Base-by-base conservation (phyloP, 768 basidiomycete genomes). In the Suillus brevipes region DNA sequence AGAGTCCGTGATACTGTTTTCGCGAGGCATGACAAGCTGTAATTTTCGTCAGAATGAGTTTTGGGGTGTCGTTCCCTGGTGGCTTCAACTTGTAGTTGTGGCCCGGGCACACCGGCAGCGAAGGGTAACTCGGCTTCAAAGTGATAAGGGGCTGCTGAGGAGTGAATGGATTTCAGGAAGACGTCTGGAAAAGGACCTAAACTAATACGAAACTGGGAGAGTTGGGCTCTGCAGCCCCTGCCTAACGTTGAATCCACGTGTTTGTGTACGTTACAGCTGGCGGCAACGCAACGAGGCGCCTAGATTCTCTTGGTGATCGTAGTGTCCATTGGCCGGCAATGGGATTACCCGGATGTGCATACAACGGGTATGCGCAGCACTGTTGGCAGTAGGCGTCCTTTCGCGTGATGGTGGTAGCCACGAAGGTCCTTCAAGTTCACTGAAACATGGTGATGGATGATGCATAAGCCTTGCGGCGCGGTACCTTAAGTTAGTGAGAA, bases 1-100 rank as follows among this genome's bases (percentile, higher is more conserved):
- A 42, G 85, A 86, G 74, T 90, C 88, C 68, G 80, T 82, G 77
- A 88, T 83, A 74, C 87, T 88, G 76, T 89, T 88, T 71, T 87
- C 86, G 63, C 87, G 82, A 55, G 88, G 85, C 88, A 89, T 88
- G 60, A 3, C 13, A n/a, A n/a, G 34, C 1, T 36, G 34, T 13
- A 13, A 55, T 12, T 6, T 55, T 34, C 28, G 52, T 20, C 8
- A 18, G 18, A 20, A 53, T 34, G 52, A 53, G 40, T 18, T 31
- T 31, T 53, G 20, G 28, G 16, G 28, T 53, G 9, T 18, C 52
- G 28, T 53, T 53, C 16, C 31, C 7, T 34, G 28, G 28, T 53
- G 31, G 18, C 52, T 53, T 34, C 28, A 8, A 18, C 28, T 31
- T 3, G 2, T 23, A 25, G 47, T 25, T n/a, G 6, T 25, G 47